A percentile compares a stretch with the other conserved stretches of the same genome.
These are phyloP conservation scores for Vicia sativa DNA, from an alignment of 306 rosid genomes.

Conservation along the genomic window DNA sequence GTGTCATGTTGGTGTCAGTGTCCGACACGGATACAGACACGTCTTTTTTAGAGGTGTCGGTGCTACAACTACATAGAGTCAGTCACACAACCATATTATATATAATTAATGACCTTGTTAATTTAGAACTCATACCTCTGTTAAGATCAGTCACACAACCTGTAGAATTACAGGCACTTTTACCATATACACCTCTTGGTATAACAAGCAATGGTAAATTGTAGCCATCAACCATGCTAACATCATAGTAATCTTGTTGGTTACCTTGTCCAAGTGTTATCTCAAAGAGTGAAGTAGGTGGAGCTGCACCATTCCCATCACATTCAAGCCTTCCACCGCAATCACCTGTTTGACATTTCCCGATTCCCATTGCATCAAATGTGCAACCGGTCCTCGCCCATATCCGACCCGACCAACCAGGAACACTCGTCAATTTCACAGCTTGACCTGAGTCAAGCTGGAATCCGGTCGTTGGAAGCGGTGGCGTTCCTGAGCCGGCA, in stretches of 20 bases:
- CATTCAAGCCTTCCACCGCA: conserved; percentile 89
- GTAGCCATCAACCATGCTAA: conserved; percentile 87
- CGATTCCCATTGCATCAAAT: conserved; percentile 68
- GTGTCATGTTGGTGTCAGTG: too few relatives aligned
- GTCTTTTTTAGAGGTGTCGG: too few relatives aligned
- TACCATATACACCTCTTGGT: conserved; percentile 60
- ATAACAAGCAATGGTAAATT: conserved; percentile 72
- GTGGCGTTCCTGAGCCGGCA: conserved; percentile 64
- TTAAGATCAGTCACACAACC: conserved; percentile 80
- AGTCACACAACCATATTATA: background rate
- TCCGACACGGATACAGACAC: too few relatives aligned
- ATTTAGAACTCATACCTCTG: conserved; percentile 49
- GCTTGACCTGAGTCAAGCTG: conserved; percentile 56
- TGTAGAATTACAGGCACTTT: conserved; percentile 66
- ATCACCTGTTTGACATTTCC: conserved; percentile 80
- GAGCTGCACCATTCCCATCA: conserved; percentile 79
- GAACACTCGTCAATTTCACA: conserved; percentile 50
- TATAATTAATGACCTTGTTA: background rate
- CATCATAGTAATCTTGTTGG: conserved; percentile 71
- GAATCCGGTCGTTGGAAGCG: conserved; percentile 65
- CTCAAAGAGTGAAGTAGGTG: conserved; percentile 85
- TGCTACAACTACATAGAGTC: too few relatives aligned
- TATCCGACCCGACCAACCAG: conserved; percentile 89
- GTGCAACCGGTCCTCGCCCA: conserved; percentile 97
- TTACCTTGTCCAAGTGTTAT: conserved; percentile 76